Base-by-base conservation (phyloP, 2,329 filamentous ascomycete species). In the Fusarium tjaetaba region DNA sequence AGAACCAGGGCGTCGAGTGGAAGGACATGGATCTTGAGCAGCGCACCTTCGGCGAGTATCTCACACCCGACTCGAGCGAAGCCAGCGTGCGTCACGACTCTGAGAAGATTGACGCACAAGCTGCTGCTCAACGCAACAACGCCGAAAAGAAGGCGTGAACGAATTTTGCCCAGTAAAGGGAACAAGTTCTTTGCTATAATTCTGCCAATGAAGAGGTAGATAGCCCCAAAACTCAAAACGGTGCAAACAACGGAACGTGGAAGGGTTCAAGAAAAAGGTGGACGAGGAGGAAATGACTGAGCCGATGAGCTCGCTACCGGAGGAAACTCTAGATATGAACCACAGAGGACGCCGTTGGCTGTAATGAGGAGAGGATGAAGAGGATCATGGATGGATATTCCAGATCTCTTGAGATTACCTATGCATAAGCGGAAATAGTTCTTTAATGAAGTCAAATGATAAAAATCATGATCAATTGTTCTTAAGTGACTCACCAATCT, bases 11-110 rank as follows among this genome's bases (percentile, higher is more conserved):
- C 9, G 48, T 77, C 11, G 73, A 75, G 20, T 83, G 81, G 80
- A 82, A 81, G 74, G 81, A 83, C 15, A 73, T 81, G 67, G 82
- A 85, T 32, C 74, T 84, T 34, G 83, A 85, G 77, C 76, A 84
- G 70, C 80, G 82, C 11, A 80, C 80, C 4, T 85, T 85, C 64
- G 81, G 79, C 52, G 80, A 83, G 60, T 85, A 81, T 59, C 75
- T 85, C 13, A 78, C 76, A 24, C 72, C 75, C 3, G 76, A 78
- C 13, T 78, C 76, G 0, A 78, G 76, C 56, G 75, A 77, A 39
- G 75, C 76, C n/a, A 78, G 76, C 15, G 75, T 78, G n/a, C 76
- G 76, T 32, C 76, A 78, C 56, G 76, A 70, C 32, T 55, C 75
- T 14, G 76, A 78, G 55, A 78, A 78, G 70, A 72, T 76, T 45